Percentiles rank a stretch among this genome's conserved stretches.
These are phyloP conservation scores for Chionographis japonica DNA, from an alignment of 106 monocot genomes.

Conservation along the genomic window DNA sequence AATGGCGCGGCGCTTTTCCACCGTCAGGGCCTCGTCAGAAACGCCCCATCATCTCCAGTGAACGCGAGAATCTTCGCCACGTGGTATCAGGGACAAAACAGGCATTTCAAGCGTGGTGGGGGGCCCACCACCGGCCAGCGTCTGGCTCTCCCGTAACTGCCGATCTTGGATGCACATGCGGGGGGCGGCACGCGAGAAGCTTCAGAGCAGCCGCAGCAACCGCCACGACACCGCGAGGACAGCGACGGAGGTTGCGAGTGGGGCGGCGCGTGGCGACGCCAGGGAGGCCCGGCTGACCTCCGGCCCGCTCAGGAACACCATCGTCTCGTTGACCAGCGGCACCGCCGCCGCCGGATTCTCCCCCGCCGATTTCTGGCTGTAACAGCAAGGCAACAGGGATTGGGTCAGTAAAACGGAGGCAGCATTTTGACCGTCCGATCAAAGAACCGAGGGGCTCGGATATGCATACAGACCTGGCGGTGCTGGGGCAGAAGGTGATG, in stretches of 20 bases:
- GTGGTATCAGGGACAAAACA: too few relatives aligned
- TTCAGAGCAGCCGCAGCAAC: background rate
- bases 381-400: background rate
- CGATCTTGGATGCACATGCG: too few relatives aligned
- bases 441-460: too few relatives aligned
- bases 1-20: too few relatives aligned
- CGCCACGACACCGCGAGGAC: background rate
- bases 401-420: background rate
- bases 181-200: too few relatives aligned
- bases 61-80: too few relatives aligned
- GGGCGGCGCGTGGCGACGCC: background rate
- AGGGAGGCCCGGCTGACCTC: background rate
- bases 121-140: too few relatives aligned
- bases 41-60: too few relatives aligned
- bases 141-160: too few relatives aligned
- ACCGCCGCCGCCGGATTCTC: conserved; percentile 34
- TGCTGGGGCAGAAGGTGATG: conserved; percentile 87
- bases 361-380: conserved; percentile 36
- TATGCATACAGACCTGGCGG: conserved; percentile 27
- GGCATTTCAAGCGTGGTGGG: too few relatives aligned
- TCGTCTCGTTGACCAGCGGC: conserved; percentile 41
- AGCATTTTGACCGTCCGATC: too few relatives aligned
- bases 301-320: conserved; percentile 39
- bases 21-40: too few relatives aligned
- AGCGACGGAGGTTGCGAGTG: background rate